Evolutionary conservation across 352 stramenopile genomes (phyloP).

Genomic region (Phytophthora sp.): DNA sequence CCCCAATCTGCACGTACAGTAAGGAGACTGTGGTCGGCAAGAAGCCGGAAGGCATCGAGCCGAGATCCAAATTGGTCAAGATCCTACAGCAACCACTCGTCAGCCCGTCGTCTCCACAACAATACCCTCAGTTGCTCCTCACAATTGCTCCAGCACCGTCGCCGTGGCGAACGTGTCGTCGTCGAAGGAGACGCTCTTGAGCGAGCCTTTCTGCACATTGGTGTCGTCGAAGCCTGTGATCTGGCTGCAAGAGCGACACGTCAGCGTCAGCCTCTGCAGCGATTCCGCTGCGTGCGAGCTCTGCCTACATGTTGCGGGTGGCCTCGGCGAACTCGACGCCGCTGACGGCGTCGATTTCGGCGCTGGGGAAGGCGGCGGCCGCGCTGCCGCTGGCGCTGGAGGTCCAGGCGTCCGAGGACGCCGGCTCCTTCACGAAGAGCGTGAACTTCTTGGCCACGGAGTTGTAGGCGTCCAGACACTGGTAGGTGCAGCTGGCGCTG

Average conservation of each 20-base stretch:
- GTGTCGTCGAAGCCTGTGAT: conserved; percentile 71
- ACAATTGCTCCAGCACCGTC: conserved; percentile 51
- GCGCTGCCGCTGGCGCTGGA: conserved; percentile 23
- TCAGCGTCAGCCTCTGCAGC: conserved; percentile 6
- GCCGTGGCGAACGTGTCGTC: conserved; percentile 52
- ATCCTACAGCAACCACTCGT: conserved; percentile 40
- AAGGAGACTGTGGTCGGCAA: conserved; percentile 54
- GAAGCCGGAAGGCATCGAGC: conserved; percentile 46
- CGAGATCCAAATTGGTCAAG: conserved; percentile 69
- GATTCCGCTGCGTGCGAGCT: too few relatives aligned
- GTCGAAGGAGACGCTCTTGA: conserved; percentile 59
- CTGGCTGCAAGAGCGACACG: conserved; percentile 46
- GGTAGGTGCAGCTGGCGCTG: conserved; percentile 60
- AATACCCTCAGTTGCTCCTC: conserved; percentile 12
- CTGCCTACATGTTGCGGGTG: conserved; percentile 53
- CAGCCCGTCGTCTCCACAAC: not conserved
- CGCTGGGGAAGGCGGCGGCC: conserved; percentile 47
- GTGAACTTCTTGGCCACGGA: conserved; percentile 50
- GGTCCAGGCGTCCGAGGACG: conserved; percentile 49
- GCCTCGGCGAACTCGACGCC: conserved; percentile 47
- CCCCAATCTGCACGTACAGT: conserved; percentile 30
- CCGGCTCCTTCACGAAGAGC: conserved; percentile 75
- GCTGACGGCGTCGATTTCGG: conserved; percentile 53
- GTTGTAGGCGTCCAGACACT: conserved; percentile 74
- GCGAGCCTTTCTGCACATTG: conserved; percentile 61